Evolutionary conservation across 2,329 filamentous ascomycete genomes (phyloP).

Genomic region (Exophiala calicioides): DNA sequence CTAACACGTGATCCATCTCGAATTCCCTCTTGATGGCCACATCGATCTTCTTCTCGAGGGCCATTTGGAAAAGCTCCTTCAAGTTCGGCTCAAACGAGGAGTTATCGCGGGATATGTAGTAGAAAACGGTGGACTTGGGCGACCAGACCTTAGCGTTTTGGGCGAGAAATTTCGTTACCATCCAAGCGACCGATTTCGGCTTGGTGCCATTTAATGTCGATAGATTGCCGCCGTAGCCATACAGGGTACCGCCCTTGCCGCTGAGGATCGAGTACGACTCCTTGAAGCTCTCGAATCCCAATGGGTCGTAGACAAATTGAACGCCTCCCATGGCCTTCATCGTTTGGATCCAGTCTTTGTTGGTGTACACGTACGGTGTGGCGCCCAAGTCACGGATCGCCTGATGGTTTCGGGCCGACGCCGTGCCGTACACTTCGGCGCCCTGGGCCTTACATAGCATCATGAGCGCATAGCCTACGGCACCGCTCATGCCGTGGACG

Average conservation of each 20-base stretch:
- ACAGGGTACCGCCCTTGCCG: constrained; percentile 37
- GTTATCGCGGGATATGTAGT: constrained; percentile 5
- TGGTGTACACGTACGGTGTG: constrained; percentile 49
- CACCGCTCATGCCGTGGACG: constrained; percentile 54
- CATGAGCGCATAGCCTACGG: constrained; percentile 50
- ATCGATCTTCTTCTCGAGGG: constrained; percentile 4
- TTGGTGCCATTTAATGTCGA: constrained; percentile 3
- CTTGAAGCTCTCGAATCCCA: constrained; percentile 55
- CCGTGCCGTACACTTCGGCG: constrained; percentile 53
- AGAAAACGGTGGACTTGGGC: constrained; percentile 3
- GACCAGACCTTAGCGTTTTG: constrained; percentile 13
- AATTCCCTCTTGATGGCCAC: constrained; percentile 12
- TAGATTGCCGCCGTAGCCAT: constrained; percentile 10
- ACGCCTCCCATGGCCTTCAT: constrained; percentile 51
- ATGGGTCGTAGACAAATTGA: constrained; percentile 51
- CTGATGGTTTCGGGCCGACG: constrained; percentile 49
- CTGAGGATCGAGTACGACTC: constrained; percentile 51
- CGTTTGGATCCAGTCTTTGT: constrained; percentile 52
- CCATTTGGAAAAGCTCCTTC: constrained; percentile 7
- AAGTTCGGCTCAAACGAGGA: constrained; percentile 3
- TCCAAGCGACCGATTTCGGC: constrained; percentile 4
- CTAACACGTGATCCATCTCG: constrained; percentile 8
- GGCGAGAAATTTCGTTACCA: constrained; percentile 8
- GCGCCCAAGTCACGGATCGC: constrained; percentile 43
- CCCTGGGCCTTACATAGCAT: constrained; percentile 46